Evolutionary conservation across 352 stramenopile species (phyloP).

Genomic region (Globisporangium canariense): DNA sequence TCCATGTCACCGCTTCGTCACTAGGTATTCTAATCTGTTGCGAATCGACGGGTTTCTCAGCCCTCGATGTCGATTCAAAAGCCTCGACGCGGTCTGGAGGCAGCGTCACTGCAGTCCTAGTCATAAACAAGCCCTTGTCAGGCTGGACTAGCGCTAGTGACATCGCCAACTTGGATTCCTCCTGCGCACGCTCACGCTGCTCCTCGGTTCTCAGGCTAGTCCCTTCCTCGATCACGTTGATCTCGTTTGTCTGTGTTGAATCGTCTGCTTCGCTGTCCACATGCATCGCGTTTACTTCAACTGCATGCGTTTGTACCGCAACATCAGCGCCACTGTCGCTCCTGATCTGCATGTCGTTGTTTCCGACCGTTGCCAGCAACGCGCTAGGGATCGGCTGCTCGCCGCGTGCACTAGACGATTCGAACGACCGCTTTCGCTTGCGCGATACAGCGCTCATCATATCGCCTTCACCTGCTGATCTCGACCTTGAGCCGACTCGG

Average conservation of each 20-base stretch:
- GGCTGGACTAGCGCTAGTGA: too few species aligned
- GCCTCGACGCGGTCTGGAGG: too few species aligned
- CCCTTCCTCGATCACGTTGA: too few species aligned
- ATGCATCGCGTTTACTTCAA: neutral
- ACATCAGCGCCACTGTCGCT: neutral
- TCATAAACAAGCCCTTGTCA: too few species aligned
- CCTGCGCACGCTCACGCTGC: too few species aligned
- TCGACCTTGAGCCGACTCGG: neutral
- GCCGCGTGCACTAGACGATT: conserved; percentile 2
- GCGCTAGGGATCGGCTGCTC: neutral
- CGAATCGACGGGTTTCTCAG: too few species aligned
- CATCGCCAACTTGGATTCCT: too few species aligned
- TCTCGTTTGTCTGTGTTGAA: neutral
- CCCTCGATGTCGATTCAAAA: too few species aligned
- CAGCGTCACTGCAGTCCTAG: too few species aligned
- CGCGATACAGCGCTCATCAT: neutral
- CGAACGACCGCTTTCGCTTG: conserved; percentile 8
- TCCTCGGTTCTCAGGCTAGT: too few species aligned
- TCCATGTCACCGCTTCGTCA: neutral
- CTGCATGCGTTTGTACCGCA: neutral
- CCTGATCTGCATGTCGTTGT: neutral
- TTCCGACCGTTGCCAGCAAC: neutral
- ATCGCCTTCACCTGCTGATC: neutral
- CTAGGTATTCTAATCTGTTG: too few species aligned
- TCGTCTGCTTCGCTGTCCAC: neutral